A percentile compares a stretch with the other conserved stretches of the same genome.
Conservation (phyloP, 441 rosid species). For the Melastoma candidum region DNA sequence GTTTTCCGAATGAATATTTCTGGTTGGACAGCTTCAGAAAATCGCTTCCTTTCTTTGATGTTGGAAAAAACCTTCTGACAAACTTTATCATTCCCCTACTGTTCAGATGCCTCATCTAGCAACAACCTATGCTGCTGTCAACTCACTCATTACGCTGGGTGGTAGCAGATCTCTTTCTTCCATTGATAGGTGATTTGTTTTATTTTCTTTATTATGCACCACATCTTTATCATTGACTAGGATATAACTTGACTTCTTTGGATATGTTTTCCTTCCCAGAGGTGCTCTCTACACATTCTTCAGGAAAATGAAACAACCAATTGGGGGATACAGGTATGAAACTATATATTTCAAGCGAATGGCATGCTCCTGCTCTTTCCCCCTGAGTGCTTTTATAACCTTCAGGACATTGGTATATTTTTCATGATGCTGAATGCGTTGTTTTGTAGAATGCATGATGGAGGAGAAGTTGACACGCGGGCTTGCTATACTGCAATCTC, state of each 20-base stretch:
- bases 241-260: conserved; percentile 10
- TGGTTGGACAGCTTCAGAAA: not conserved
- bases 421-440: not conserved
- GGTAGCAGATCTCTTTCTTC: conserved; percentile 57
- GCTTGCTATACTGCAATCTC: conserved; percentile 92
- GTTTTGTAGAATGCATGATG: conserved; percentile 78
- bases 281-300: conserved; percentile 42
- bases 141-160: conserved; percentile 79
- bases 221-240: conserved; percentile 2
- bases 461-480: conserved; percentile 89
- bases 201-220: conserved; percentile 2
- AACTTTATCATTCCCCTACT: conserved; percentile 6
- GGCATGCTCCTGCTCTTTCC: not conserved
- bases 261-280: conserved; percentile 32
- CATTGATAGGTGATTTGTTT: conserved; percentile 59
- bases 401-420: not conserved
- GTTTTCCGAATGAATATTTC: not conserved
- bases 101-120: conserved; percentile 91
- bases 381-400: not conserved
- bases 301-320: conserved; percentile 59
- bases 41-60: not conserved
- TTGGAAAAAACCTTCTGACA: too few relatives aligned
- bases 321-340: conserved; percentile 78
- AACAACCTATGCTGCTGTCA: conserved; percentile 89
- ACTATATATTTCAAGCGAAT: not conserved